These are phyloP conservation scores for Leucocoprinus birnbaumii DNA, from an alignment of 768 basidiomycete genomes.

Conservation along the genomic window DNA sequence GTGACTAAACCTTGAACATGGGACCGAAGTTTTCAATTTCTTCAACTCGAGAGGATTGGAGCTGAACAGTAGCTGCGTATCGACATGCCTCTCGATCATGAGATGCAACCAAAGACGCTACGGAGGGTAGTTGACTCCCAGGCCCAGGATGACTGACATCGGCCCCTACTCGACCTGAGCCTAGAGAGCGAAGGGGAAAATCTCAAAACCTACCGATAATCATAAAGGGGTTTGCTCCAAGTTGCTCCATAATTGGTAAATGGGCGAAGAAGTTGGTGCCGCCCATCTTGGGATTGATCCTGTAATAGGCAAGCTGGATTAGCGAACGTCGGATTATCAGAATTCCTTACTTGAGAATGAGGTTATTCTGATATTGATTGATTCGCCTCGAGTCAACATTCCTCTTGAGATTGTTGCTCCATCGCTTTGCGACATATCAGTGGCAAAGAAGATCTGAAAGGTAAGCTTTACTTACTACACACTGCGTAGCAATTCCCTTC, in stretches of 20 bases:
- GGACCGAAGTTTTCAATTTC: conserved; percentile 38
- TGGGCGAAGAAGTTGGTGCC: conserved; percentile 41
- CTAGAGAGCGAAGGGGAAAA: background rate
- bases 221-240: conserved; percentile 30
- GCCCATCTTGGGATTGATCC: conserved; percentile 54
- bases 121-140: conserved; percentile 48
- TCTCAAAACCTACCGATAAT: conserved; percentile 30
- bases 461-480: conserved; percentile 40
- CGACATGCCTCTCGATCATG: conserved; percentile 39
- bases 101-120: conserved; percentile 59
- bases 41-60: conserved; percentile 48
- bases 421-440: background rate
- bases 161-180: conserved; percentile 35
- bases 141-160: conserved; percentile 65
- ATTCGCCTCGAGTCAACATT: conserved; percentile 18
- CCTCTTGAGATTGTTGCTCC: conserved; percentile 7
- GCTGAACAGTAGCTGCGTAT: conserved; percentile 38
- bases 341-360: conserved; percentile 48
- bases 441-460: background rate
- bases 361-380: conserved; percentile 56
- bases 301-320: conserved; percentile 16
- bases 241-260: conserved; percentile 14
- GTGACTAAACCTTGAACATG: conserved; percentile 34
- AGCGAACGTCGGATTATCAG: background rate
- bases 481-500: conserved; percentile 61